Evolutionary conservation across 768 basidiomycete genomes (phyloP).

Genomic region (Lepiota venenata): DNA sequence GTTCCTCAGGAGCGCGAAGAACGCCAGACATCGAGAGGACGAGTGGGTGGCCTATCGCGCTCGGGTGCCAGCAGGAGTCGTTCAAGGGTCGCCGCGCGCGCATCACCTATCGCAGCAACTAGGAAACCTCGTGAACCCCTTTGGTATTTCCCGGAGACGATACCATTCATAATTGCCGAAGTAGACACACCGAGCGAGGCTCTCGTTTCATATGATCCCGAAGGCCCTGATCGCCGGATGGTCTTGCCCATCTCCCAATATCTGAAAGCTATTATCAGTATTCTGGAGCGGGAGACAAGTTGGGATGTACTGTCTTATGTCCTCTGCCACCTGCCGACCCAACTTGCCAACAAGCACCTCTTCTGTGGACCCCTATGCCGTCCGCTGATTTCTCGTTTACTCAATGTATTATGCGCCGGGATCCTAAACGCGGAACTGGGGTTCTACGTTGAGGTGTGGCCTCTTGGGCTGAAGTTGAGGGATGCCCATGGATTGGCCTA

Average conservation of each 20-base stretch:
- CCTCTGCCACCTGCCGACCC: slow-evolving; percentile 85
- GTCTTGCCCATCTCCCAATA: slow-evolving; percentile 78
- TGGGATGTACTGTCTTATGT: slow-evolving; percentile 96
- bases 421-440: slow-evolving; percentile 59
- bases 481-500: slow-evolving; percentile 89
- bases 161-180: slow-evolving; percentile 53
- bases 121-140: slow-evolving; percentile 43
- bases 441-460: slow-evolving; percentile 54
- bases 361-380: slow-evolving; percentile 88
- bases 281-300: slow-evolving; percentile 73
- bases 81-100: slow-evolving; percentile 45
- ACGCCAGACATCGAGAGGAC: slow-evolving; percentile 49
- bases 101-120: slow-evolving; percentile 22
- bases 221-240: slow-evolving; percentile 34
- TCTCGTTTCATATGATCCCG: slow-evolving; percentile 61
- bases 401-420: slow-evolving; percentile 64
- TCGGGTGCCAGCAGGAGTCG: slow-evolving; percentile 57
- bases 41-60: slow-evolving; percentile 37
- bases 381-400: slow-evolving; percentile 55
- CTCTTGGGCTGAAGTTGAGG: slow-evolving; percentile 57
- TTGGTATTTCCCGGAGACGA: slow-evolving; percentile 68
- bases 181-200: slow-evolving; percentile 65
- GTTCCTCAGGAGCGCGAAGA: slow-evolving; percentile 50
- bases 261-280: slow-evolving; percentile 53
- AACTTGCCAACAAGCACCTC: slow-evolving; percentile 93